Evolutionary conservation across 2,329 filamentous ascomycete species (phyloP).

Genomic region (Emmonsia crescens): DNA sequence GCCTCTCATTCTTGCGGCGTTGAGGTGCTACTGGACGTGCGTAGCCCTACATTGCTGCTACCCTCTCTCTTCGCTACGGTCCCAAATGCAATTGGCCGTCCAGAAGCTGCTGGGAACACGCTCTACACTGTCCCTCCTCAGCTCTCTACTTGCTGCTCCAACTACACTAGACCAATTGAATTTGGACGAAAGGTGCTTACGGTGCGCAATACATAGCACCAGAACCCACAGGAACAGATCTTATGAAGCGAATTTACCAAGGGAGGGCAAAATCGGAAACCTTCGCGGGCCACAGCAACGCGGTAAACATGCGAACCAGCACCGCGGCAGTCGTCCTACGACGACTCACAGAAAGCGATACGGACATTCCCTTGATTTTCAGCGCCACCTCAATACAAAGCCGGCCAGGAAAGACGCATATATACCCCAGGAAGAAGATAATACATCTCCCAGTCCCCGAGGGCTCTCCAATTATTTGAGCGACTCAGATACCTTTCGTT

Average conservation of each 20-base stretch:
- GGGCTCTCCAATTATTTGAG: conserved; percentile 10
- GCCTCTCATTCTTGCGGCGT: neutral
- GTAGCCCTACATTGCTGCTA: neutral
- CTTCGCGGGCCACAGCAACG: neutral
- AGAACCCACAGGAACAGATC: neutral
- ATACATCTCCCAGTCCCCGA: neutral
- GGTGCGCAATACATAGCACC: conserved; percentile 18
- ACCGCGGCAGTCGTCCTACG: neutral
- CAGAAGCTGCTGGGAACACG: conserved; percentile 33
- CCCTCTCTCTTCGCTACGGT: neutral
- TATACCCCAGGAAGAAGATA: neutral
- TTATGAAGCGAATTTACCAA: neutral
- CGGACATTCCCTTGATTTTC: neutral
- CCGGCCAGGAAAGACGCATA: neutral
- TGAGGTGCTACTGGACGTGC: too few relatives aligned
- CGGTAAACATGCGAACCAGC: neutral
- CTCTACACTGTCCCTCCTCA: conserved; percentile 30
- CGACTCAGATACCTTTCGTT: conserved; percentile 4
- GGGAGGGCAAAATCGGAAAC: neutral
- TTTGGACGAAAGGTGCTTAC: conserved; percentile 18
- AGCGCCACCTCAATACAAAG: neutral
- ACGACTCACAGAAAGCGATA: neutral
- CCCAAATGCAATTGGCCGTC: conserved; percentile 33
- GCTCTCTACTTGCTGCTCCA: conserved; percentile 22
- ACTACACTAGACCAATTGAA: conserved; percentile 26